Evolutionary conservation across 352 stramenopile species (phyloP).

Genomic region (Stramenopiles sp.): DNA sequence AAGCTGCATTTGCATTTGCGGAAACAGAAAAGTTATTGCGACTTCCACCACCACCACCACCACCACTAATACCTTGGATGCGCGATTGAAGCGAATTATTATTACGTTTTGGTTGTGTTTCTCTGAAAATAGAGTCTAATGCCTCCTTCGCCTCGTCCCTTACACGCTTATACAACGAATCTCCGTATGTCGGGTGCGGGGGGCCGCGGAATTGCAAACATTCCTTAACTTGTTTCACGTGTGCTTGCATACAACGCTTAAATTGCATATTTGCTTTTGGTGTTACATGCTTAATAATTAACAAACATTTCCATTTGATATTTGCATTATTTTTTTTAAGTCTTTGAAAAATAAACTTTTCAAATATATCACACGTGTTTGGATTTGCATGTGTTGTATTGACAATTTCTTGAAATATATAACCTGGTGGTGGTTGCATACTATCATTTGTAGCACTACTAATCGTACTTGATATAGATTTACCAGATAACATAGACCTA

Average conservation of each 20-base stretch:
- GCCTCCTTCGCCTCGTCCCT: neutral
- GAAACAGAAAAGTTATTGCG: neutral
- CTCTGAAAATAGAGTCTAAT: neutral
- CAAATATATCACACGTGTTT: neutral
- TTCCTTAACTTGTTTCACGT: neutral
- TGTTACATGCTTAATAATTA: neutral
- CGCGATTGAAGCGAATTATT: neutral
- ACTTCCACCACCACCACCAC: neutral
- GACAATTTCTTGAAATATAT: neutral
- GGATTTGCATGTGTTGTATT: neutral
- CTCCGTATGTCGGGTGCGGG: neutral
- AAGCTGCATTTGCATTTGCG: neutral
- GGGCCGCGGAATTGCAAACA: neutral
- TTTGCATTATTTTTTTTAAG: neutral
- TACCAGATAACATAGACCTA: neutral
- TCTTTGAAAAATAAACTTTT: neutral
- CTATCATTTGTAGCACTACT: neutral
- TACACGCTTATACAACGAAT: neutral
- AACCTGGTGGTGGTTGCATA: neutral
- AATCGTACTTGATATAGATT: neutral
- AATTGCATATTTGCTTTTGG: neutral
- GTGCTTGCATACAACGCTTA: neutral
- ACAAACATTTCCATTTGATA: neutral
- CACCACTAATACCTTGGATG: neutral
- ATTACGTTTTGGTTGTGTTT: neutral